A percentile compares a stretch with the other conserved stretches of the same genome.
These are phyloP conservation scores for Rhizopogon rudus DNA, from an alignment of 768 basidiomycete species.

Conservation along the genomic window DNA sequence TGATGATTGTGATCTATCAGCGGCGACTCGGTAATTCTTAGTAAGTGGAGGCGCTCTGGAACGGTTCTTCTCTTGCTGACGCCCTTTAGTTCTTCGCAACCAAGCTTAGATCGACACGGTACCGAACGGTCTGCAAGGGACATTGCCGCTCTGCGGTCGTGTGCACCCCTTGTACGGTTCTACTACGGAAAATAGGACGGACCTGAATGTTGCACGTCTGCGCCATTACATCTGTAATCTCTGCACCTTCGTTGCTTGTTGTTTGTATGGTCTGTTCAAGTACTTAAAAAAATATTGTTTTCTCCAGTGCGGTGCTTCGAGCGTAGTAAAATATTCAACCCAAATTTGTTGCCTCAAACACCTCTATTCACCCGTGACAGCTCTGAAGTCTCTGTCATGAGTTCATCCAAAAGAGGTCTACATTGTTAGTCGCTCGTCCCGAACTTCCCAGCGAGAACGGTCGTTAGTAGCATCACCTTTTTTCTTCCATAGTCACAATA, in stretches of 20 bases:
- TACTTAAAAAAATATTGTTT: slow-evolving; percentile 1
- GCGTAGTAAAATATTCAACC: slow-evolving; percentile 56
- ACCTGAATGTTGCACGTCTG: background rate
- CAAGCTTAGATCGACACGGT: slow-evolving; percentile 43
- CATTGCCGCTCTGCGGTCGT: background rate
- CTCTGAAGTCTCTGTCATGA: slow-evolving; percentile 35
- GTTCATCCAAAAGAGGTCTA: slow-evolving; percentile 11
- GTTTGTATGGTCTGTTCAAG: background rate
- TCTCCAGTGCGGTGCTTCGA: slow-evolving; percentile 19
- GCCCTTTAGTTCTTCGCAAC: slow-evolving; percentile 65
- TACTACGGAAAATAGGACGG: background rate
- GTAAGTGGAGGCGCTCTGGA: slow-evolving; percentile 43
- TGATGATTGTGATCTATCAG: slow-evolving; percentile 33
- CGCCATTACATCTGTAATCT: background rate
- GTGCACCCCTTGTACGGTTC: background rate
- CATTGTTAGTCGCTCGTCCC: slow-evolving; percentile 42
- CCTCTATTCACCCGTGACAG: slow-evolving; percentile 32
- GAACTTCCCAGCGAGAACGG: slow-evolving; percentile 46
- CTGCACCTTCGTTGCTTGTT: background rate
- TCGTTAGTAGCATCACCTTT: slow-evolving; percentile 46
- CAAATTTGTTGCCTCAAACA: slow-evolving; percentile 59
- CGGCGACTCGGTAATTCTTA: slow-evolving; percentile 96
- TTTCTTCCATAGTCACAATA: too few species aligned
- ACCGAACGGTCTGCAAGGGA: background rate
- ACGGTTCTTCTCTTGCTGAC: slow-evolving; percentile 26